These are phyloP conservation scores for Coccomyxa subellipsoidea DNA, from an alignment of 163 green algal genomes.

Conservation along the genomic window DNA sequence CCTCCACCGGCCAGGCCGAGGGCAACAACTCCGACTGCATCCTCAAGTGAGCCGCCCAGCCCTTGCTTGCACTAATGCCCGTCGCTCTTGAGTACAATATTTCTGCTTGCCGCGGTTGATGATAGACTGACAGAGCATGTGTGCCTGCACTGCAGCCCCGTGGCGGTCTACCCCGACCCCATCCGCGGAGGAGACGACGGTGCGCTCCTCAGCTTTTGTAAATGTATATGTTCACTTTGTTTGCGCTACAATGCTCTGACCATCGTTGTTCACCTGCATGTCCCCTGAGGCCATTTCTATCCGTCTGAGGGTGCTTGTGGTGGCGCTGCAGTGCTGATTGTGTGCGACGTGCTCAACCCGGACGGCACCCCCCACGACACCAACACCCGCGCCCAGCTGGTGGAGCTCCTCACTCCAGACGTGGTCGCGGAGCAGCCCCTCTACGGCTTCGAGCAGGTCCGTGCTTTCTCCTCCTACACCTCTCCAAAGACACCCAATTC, in stretches of 20 bases:
- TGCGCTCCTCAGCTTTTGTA: not conserved
- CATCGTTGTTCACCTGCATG: too few relatives aligned
- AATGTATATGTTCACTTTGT: too few relatives aligned
- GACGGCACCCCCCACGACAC: constrained; percentile 66
- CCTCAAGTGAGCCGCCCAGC: constrained; percentile 44
- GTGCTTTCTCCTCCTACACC: not conserved
- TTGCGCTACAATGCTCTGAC: too few relatives aligned
- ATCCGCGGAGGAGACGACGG: constrained; percentile 77
- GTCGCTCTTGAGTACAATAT: too few relatives aligned
- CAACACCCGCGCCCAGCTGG: constrained; percentile 76
- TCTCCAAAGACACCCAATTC: not conserved
- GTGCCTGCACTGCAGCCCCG: constrained; percentile 45
- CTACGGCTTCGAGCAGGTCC: constrained; percentile 83
- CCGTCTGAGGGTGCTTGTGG: too few relatives aligned
- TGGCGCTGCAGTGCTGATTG: constrained; percentile 65
- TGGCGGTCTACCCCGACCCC: constrained; percentile 75
- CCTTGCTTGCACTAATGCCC: not conserved
- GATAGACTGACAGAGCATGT: not conserved
- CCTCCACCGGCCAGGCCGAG: constrained; percentile 86
- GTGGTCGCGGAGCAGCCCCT: constrained; percentile 59
- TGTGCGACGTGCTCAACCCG: constrained; percentile 76
- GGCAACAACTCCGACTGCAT: constrained; percentile 92
- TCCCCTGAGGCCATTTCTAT: too few relatives aligned
- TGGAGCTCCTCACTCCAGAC: constrained; percentile 62
- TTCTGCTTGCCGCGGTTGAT: too few relatives aligned